Evolutionary conservation across 2,329 filamentous ascomycete genomes (phyloP).

Genomic region (Ophiostoma sp.): DNA sequence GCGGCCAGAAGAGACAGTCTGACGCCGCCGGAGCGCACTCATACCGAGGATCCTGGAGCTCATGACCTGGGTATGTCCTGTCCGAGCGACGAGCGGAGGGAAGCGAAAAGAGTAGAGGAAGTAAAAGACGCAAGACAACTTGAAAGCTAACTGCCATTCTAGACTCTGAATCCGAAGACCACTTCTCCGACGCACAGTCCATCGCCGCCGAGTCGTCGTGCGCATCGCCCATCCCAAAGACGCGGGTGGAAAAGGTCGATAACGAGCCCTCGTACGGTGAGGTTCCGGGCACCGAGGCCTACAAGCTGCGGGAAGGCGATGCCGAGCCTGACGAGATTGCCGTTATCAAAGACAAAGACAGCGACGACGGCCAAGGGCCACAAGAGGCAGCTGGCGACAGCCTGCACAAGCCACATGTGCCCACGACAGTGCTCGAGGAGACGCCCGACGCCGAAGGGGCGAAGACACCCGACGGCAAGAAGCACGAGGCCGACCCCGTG

Average conservation of each 20-base stretch:
- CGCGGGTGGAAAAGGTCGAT: slow-evolving; percentile 55
- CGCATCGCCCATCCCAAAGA: slow-evolving; percentile 52
- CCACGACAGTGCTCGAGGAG: slow-evolving; percentile 52
- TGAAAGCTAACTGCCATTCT: slow-evolving; percentile 28
- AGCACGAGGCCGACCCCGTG: slow-evolving; percentile 47
- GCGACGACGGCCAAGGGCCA: neutral
- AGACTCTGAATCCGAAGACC: slow-evolving; percentile 61
- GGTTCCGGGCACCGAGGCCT: slow-evolving; percentile 56
- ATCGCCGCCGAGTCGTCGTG: slow-evolving; percentile 40
- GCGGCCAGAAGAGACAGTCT: slow-evolving; percentile 37
- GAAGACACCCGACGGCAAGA: slow-evolving; percentile 42
- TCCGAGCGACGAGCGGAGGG: too few relatives aligned
- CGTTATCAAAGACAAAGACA: slow-evolving; percentile 37
- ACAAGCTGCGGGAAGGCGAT: slow-evolving; percentile 51
- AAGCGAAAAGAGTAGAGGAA: neutral
- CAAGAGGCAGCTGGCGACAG: neutral
- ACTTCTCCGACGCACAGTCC: slow-evolving; percentile 63
- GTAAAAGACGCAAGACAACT: too few relatives aligned
- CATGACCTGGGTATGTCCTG: slow-evolving; percentile 51
- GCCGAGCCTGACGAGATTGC: slow-evolving; percentile 58
- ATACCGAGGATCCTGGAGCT: slow-evolving; percentile 52
- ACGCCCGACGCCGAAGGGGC: slow-evolving; percentile 42
- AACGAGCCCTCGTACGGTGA: slow-evolving; percentile 56
- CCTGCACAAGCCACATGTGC: slow-evolving; percentile 37
- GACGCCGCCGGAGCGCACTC: slow-evolving; percentile 39